These are phyloP conservation scores for Sporobolomyces roseus DNA, from an alignment of 768 basidiomycete species.

Conservation along the genomic window DNA sequence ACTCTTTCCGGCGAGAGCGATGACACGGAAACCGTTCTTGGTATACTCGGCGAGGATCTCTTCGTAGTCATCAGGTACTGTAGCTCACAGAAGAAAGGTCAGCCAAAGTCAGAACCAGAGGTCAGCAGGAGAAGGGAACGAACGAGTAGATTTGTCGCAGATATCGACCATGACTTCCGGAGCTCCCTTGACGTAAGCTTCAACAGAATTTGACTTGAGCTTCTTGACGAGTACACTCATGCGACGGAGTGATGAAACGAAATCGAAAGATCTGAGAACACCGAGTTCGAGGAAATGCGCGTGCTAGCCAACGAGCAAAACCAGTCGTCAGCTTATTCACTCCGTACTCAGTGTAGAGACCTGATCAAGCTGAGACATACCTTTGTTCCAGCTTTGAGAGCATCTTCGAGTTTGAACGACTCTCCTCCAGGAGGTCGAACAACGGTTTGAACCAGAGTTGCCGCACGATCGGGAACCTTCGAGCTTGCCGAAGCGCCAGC, in stretches of 20 bases:
- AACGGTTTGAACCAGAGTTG: constrained; percentile 90
- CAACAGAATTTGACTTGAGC: constrained; percentile 90
- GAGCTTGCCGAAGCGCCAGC: constrained; percentile 13
- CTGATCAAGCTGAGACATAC: constrained; percentile 53
- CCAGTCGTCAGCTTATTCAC: not conserved
- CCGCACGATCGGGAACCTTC: constrained; percentile 57
- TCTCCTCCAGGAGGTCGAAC: constrained; percentile 93
- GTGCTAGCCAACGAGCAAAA: constrained; percentile 57
- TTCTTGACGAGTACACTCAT: constrained; percentile 99
- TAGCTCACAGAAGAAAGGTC: not conserved
- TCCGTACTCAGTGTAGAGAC: no score
- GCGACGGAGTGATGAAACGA: constrained; percentile 82
- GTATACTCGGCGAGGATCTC: constrained; percentile 96
- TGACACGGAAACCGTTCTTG: constrained; percentile 91
- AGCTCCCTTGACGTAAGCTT: constrained; percentile 97
- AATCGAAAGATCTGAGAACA: constrained; percentile 93
- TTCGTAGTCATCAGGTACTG: constrained; percentile 94
- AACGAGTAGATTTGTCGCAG: constrained; percentile 86
- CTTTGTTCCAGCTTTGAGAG: constrained; percentile 68
- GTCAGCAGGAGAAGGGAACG: constrained; percentile 47
- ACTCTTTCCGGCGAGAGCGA: constrained; percentile 94
- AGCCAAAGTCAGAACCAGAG: not conserved
- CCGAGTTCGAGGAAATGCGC: constrained; percentile 96
- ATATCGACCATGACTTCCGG: constrained; percentile 97
- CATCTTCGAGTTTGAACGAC: constrained; percentile 86